A percentile compares a stretch with the other conserved stretches of the same genome.
phyloP scores from a whole-genome alignment of 2,329 filamentous ascomycete species.

The Arthrocladium fulminans region DNA sequence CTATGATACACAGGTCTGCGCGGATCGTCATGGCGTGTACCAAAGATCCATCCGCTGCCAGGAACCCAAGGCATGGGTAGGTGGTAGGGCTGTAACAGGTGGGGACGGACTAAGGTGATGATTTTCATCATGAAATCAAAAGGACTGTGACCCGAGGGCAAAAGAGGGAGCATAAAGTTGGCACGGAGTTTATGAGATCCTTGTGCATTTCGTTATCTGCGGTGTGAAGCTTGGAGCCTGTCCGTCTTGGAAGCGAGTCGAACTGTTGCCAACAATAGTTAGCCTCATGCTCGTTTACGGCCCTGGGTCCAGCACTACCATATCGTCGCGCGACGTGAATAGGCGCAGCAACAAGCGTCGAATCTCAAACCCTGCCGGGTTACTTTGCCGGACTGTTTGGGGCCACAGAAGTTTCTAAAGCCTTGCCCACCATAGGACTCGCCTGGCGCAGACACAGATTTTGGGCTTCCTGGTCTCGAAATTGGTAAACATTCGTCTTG shows the following conservation, averaged over 20 bases:
- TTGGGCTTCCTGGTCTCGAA: background rate
- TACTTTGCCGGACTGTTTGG: background rate
- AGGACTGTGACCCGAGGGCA: slow-evolving; percentile 2
- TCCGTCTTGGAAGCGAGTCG: background rate
- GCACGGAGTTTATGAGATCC: background rate
- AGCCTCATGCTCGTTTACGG: slow-evolving; percentile 1
- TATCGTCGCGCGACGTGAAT: background rate
- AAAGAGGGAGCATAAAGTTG: background rate
- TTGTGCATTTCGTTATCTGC: background rate
- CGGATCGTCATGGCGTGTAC: slow-evolving; percentile 7
- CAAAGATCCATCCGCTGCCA: background rate
- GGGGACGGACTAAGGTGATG: background rate
- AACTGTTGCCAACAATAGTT: slow-evolving; percentile 3
- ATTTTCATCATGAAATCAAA: background rate
- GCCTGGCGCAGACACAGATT: background rate
- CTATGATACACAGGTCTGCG: background rate
- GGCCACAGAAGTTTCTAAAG: background rate
- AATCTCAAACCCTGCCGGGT: background rate
- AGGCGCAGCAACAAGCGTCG: background rate
- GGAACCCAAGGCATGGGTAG: slow-evolving; percentile 8
- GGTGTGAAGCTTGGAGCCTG: background rate
- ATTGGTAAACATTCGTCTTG: too few relatives aligned
- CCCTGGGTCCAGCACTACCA: background rate
- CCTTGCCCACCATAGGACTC: background rate
- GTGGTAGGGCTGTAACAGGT: slow-evolving; percentile 6